phyloP scores from a whole-genome alignment of 1,284 basidiomycete species.

The Cutaneotrichosporon sp. region DNA sequence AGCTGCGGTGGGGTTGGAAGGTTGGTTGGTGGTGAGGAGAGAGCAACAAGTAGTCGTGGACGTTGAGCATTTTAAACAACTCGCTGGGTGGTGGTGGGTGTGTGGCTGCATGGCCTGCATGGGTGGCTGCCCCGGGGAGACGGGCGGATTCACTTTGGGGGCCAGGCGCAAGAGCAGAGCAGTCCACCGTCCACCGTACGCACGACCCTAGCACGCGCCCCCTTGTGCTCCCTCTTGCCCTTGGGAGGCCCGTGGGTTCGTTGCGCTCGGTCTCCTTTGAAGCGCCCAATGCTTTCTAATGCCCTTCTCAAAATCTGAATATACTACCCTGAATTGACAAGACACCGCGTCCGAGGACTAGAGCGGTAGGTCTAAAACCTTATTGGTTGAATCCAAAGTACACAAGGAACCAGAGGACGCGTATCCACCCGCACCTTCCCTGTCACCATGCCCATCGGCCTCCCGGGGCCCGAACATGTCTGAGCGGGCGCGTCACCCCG shows the following conservation, averaged over 20 bases:
- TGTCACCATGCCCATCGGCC: not conserved
- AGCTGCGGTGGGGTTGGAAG: not conserved
- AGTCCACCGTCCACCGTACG: too few species aligned
- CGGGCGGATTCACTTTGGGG: too few species aligned
- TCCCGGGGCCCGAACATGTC: not conserved
- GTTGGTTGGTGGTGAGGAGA: conserved; percentile 1
- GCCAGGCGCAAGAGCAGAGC: too few species aligned
- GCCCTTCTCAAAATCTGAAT: not conserved
- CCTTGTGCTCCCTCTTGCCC: not conserved
- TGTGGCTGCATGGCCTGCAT: not conserved
- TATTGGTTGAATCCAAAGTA: not conserved
- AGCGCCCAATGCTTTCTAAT: not conserved
- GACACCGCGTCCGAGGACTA: not conserved
- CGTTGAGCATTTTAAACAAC: not conserved
- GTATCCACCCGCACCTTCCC: not conserved
- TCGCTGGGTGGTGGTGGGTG: too few species aligned
- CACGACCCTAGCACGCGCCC: too few species aligned
- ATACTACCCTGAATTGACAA: not conserved
- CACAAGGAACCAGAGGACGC: not conserved
- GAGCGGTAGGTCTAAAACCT: not conserved
- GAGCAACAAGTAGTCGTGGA: not conserved
- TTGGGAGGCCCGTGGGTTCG: not conserved
- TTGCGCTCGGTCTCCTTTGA: not conserved
- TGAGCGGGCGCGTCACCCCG: not conserved
- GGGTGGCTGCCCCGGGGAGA: not conserved